phyloP scores from a whole-genome alignment of 257 asterid species.

The Solanum bukasovii region DNA sequence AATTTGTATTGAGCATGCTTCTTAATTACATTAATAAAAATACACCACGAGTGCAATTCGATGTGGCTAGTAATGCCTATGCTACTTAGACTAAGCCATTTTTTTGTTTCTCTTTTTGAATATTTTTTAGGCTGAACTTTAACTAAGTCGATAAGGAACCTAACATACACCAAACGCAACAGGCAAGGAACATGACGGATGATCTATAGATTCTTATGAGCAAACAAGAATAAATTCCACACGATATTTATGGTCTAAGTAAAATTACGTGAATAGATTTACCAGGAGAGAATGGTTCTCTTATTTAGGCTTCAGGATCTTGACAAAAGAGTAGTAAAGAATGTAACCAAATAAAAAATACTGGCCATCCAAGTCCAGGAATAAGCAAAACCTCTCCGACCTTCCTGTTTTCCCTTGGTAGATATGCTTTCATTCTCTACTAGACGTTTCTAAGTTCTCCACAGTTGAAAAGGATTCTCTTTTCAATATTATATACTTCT shows the following conservation, averaged over 20 bases:
- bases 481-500: not conserved
- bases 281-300: not conserved
- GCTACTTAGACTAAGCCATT: not conserved
- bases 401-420: not conserved
- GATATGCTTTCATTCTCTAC: not conserved
- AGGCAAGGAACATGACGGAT: not conserved
- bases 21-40: not conserved
- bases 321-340: not conserved
- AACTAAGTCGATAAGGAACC: not conserved
- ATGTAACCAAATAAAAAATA: not conserved
- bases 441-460: not conserved
- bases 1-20: not conserved
- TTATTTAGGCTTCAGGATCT: not conserved
- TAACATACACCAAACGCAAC: not conserved
- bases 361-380: not conserved
- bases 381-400: not conserved
- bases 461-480: not conserved
- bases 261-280: not conserved
- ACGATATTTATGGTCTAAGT: not conserved
- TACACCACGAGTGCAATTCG: not conserved
- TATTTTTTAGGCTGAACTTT: not conserved
- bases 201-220: not conserved
- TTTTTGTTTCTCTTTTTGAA: not conserved
- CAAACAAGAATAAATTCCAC: not conserved
- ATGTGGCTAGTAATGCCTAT: not conserved